Conservation (phyloP, 345 rosid species). For the Gossypium turneri region DNA sequence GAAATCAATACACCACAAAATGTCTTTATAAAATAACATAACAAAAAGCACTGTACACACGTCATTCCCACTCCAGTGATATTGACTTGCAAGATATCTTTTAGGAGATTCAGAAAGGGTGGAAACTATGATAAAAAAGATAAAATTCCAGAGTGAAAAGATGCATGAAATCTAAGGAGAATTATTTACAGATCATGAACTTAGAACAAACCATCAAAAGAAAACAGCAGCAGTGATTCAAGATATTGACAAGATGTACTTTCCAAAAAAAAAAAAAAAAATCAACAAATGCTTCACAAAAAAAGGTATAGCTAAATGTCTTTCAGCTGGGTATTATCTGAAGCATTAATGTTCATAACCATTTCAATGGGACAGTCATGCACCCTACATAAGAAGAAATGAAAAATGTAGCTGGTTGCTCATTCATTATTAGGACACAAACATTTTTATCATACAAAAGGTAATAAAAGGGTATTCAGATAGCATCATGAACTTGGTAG, state of each 20-base stretch:
- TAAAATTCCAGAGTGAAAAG: not conserved
- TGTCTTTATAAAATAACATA: not conserved
- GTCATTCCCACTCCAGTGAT: not conserved
- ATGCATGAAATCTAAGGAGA: not conserved
- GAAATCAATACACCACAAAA: not conserved
- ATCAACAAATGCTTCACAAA: not conserved
- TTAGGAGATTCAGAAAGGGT: not conserved
- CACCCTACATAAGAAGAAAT: not conserved
- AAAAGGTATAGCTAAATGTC: not conserved
- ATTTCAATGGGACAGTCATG: not conserved
- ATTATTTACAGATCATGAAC: not conserved
- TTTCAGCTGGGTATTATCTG: not conserved
- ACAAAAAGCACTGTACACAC: not conserved
- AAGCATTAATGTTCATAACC: not conserved
- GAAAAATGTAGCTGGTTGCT: not conserved
- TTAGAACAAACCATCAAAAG: not conserved
- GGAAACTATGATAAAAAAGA: not conserved
- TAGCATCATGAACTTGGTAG: not conserved
- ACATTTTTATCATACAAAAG: not conserved
- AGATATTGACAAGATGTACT: not conserved
- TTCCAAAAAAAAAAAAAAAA: not conserved
- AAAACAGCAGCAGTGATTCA: not conserved
- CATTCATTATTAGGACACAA: not conserved
- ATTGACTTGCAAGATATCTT: not conserved
- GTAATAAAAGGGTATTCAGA: not conserved